A percentile compares a stretch with the other conserved stretches of the same genome.
Conservation (phyloP, 257 asterid genomes). For the Paulownia fortunei region DNA sequence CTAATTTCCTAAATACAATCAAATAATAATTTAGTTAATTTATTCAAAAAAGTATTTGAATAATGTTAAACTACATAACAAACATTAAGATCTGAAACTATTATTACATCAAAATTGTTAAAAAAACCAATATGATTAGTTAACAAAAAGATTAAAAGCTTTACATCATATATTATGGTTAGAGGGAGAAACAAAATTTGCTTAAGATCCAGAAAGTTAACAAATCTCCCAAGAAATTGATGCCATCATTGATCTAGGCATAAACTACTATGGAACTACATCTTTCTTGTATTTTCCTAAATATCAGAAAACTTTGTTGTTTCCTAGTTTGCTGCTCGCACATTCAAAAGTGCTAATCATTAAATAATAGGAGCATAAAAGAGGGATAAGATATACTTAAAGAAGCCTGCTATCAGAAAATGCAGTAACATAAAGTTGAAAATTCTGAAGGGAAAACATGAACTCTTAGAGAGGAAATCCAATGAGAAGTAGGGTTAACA, state of each 20-base stretch:
- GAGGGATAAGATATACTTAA: neutral
- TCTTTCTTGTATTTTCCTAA: constrained; percentile 2
- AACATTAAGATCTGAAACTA: neutral
- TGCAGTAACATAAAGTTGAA: neutral
- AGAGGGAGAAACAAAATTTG: neutral
- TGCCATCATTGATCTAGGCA: no score
- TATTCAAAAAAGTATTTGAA: neutral
- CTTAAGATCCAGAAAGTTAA: neutral
- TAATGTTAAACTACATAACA: neutral
- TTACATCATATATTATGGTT: no score
- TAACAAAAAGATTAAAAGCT: neutral
- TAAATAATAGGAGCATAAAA: neutral
- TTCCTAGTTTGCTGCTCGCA: neutral
- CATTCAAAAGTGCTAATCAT: neutral
- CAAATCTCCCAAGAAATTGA: neutral
- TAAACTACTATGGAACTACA: neutral
- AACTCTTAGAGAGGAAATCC: neutral
- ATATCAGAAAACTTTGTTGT: neutral
- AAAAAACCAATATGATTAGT: neutral
- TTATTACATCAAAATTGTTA: neutral
- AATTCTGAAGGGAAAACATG: neutral
- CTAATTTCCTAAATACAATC: neutral
- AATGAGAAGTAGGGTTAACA: neutral
- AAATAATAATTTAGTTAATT: neutral
- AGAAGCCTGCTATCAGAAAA: neutral